These are phyloP conservation scores for Phialemoniopsis sp. DNA, from an alignment of 2,329 filamentous ascomycete species.

Conservation along the genomic window DNA sequence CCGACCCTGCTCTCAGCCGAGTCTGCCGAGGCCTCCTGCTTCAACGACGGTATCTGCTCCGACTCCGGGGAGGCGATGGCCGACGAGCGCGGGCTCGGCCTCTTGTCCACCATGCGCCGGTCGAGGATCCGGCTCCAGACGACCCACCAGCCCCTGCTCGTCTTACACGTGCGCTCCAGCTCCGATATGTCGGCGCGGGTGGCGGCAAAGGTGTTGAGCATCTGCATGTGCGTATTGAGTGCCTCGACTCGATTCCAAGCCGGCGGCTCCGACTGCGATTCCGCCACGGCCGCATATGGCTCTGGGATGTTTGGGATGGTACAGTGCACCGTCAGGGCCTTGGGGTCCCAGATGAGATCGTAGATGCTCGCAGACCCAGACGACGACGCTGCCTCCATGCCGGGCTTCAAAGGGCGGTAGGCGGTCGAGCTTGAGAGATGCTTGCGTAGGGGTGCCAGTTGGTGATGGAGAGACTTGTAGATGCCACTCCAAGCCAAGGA, in stretches of 20 bases:
- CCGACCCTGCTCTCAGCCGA: too few species aligned
- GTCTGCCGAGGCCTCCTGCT: too few species aligned
- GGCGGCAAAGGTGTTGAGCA: slow-evolving; percentile 51
- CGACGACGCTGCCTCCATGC: slow-evolving; percentile 13
- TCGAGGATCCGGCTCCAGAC: slow-evolving; percentile 59
- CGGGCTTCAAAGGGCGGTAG: slow-evolving; percentile 50
- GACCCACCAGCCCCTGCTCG: slow-evolving; percentile 65
- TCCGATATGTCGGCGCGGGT: slow-evolving; percentile 36
- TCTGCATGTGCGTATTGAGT: slow-evolving; percentile 60
- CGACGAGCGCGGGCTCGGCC: not conserved
- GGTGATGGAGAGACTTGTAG: slow-evolving; percentile 57
- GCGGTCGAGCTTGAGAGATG: slow-evolving; percentile 51
- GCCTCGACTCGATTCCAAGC: slow-evolving; percentile 60
- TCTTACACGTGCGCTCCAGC: slow-evolving; percentile 61
- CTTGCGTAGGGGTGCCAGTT: slow-evolving; percentile 55
- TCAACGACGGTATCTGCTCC: too few species aligned
- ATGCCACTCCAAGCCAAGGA: slow-evolving; percentile 51
- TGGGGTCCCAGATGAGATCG: slow-evolving; percentile 60
- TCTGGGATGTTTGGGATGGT: slow-evolving; percentile 64
- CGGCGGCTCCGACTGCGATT: slow-evolving; percentile 12
- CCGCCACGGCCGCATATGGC: slow-evolving; percentile 16
- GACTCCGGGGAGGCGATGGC: too few species aligned
- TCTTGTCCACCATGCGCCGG: slow-evolving; percentile 13
- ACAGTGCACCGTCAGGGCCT: slow-evolving; percentile 52
- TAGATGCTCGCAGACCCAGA: slow-evolving; percentile 42